Base-by-base conservation (phyloP, 306 rosid species). In the Mucuna pruriens region DNA sequence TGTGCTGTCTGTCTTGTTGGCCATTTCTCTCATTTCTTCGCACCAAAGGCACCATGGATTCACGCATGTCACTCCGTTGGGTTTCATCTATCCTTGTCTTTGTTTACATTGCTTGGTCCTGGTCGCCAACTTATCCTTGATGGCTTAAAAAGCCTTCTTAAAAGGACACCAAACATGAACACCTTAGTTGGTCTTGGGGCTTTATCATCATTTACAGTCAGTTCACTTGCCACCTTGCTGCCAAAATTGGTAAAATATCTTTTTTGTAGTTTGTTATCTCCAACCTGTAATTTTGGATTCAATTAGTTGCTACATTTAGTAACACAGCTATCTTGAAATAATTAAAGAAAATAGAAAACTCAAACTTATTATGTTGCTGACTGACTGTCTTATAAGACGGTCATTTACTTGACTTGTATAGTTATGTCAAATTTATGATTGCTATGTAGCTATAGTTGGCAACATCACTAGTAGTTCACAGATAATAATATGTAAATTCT, bases 141-240 rank as follows among this genome's bases (percentile, higher is more conserved):
- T 76, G 99, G 99, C 75, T 76, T 93, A 84, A 93, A 87, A 84
- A 95, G 99, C 69, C 95, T 95, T 76, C 63, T 88, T 36, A 95
- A 84, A 90, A 84, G 88, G 84, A 86, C 94, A 4, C 99, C 99
- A 75, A 95, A 95, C 86, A 95, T 95, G 99, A 95, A 95, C 80
- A 91, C 97, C 76, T 85, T 95, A 88, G 99, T 95, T 82, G 97
- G 97, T 90, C 95, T 95, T 74, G 99, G 99, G 76, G 97, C 99
- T 84, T 31, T 95, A 79, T 95, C 99, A n/a, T 95, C 99, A 73
- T 95, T 95, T 85, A 76, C 95, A 71, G 97, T 95, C 93, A 95
- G 99, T 62, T 84, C 95, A 82, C 80, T 93, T 77, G 99, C 99
- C 51, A 83, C 83, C 69, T 87, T 93, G 71, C 84, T 95, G 66